These are phyloP conservation scores for Brasilioporus rufonigricans DNA, from an alignment of 768 basidiomycete genomes.

Conservation along the genomic window DNA sequence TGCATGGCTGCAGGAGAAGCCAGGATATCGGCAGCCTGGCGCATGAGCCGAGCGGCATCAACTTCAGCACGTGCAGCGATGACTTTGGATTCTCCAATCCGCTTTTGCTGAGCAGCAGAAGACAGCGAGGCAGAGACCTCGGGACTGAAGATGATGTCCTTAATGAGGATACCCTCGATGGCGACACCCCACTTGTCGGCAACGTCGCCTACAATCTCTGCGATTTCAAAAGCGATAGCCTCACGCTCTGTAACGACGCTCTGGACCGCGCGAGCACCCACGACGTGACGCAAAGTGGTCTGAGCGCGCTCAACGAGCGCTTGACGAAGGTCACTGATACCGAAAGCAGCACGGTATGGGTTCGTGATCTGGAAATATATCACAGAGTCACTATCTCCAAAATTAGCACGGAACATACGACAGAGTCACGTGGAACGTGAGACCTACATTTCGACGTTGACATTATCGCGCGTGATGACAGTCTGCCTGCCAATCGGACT, in stretches of 20 bases:
- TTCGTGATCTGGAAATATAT: constrained; percentile 89
- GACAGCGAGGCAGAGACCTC: constrained; percentile 91
- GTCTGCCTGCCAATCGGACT: constrained; percentile 81
- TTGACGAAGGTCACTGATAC: constrained; percentile 84
- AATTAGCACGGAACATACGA: neutral
- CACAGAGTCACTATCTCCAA: constrained; percentile 70
- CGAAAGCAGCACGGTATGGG: constrained; percentile 93
- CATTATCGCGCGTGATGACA: constrained; percentile 95
- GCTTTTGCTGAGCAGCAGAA: constrained; percentile 94
- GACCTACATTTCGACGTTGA: constrained; percentile 87
- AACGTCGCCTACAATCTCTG: constrained; percentile 90
- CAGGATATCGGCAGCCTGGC: constrained; percentile 93
- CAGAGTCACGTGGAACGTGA: neutral
- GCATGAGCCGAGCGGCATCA: constrained; percentile 92
- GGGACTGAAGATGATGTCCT: constrained; percentile 89
- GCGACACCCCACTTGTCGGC: constrained; percentile 97
- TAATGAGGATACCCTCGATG: constrained; percentile 94
- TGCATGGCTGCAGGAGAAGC: constrained; percentile 97
- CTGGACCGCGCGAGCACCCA: constrained; percentile 93
- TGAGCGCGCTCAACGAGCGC: constrained; percentile 84
- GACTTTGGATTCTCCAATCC: constrained; percentile 95
- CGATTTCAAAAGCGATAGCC: constrained; percentile 94
- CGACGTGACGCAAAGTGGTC: constrained; percentile 96
- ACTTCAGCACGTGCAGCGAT: constrained; percentile 96
- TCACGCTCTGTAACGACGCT: constrained; percentile 96